A percentile compares a stretch with the other conserved stretches of the same genome.
Conservation (phyloP, 2,329 filamentous ascomycete genomes). For the Xenosphaeropsis pyriputrescens region DNA sequence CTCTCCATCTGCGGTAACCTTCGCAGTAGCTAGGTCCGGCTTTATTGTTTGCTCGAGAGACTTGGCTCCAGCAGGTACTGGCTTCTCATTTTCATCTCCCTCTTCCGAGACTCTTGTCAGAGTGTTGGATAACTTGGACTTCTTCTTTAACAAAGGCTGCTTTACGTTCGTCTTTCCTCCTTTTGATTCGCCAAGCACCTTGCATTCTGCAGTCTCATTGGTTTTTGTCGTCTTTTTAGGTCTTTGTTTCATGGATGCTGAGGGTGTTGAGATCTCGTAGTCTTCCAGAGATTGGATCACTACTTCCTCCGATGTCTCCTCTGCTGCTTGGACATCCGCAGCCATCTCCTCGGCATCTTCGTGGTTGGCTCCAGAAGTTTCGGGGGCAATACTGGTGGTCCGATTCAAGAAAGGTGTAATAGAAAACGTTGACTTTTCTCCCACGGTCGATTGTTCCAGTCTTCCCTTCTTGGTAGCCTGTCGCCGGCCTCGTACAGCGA, state of each 20-base stretch:
- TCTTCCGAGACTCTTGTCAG: constrained; percentile 26
- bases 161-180: constrained; percentile 17
- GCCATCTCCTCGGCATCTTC: constrained; percentile 1
- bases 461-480: constrained; percentile 37
- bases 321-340: not conserved
- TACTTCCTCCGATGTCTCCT: not conserved
- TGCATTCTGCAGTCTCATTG: constrained; percentile 1
- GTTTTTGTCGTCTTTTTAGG: constrained; percentile 3
- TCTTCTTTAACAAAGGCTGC: constrained; percentile 18
- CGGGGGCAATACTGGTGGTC: constrained; percentile 41
- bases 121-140: constrained; percentile 15
- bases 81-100: constrained; percentile 11
- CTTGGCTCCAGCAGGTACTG: constrained; percentile 18
- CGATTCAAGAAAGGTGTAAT: constrained; percentile 88
- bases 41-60: constrained; percentile 2
- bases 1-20: constrained; percentile 16
- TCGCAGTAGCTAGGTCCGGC: not conserved
- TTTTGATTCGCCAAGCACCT: constrained; percentile 1
- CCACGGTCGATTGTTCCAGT: constrained; percentile 43
- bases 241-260: not conserved
- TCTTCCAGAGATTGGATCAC: not conserved
- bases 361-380: constrained; percentile 7
- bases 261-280: not conserved
- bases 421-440: constrained; percentile 84
- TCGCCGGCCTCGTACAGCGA: constrained; percentile 25